Conservation (phyloP, 306 rosid genomes). For the Trichosanthes cucumerina region DNA sequence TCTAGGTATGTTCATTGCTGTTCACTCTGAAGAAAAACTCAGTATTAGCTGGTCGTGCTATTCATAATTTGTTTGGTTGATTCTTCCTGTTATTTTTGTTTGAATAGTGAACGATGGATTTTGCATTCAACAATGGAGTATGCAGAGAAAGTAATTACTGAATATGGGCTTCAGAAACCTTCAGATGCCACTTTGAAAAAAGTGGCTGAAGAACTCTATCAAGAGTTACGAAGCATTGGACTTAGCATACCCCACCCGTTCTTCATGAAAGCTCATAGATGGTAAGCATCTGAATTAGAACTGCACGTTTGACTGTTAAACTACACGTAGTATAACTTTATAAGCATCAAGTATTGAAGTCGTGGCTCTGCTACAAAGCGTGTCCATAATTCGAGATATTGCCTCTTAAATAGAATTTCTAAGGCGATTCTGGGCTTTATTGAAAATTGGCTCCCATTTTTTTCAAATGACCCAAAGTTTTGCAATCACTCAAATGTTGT, state of each 20-base stretch:
- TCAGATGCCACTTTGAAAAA: slow-evolving; percentile 42
- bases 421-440: neutral
- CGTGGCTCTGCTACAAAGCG: neutral
- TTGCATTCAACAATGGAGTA: slow-evolving; percentile 77
- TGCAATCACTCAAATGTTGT: neutral
- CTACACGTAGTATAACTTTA: neutral
- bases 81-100: neutral
- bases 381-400: neutral
- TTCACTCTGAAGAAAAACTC: neutral
- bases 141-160: slow-evolving; percentile 61
- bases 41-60: neutral
- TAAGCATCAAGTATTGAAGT: neutral
- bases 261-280: slow-evolving; percentile 80
- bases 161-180: slow-evolving; percentile 69
- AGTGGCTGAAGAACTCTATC: slow-evolving; percentile 73
- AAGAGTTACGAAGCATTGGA: slow-evolving; percentile 52
- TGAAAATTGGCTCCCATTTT: neutral
- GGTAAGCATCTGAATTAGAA: slow-evolving; percentile 37
- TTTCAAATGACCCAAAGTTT: neutral
- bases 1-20: slow-evolving; percentile 29
- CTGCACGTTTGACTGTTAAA: neutral
- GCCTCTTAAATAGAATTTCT: neutral
- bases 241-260: slow-evolving; percentile 40
- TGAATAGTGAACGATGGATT: slow-evolving; percentile 73
- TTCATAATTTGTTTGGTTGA: neutral